Base-by-base conservation (phyloP, 2,329 filamentous ascomycete genomes). In the Nectriaceae sp. region DNA sequence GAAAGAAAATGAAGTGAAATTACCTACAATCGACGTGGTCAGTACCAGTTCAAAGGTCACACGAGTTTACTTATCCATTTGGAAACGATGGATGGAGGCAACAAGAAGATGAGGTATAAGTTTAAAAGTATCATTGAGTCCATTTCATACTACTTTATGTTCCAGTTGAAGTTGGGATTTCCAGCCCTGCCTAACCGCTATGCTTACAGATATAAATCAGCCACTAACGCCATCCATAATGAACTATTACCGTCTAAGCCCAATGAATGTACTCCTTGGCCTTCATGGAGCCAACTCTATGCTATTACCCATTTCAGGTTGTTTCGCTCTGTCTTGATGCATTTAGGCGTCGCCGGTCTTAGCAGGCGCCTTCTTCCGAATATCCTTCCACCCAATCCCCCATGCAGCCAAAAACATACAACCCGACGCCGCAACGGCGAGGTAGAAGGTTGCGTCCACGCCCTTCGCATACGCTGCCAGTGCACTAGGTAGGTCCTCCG, bases 351-450 rank as follows among this genome's bases (percentile, higher is more conserved):
- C 56, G 15, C 45, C 51, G 15, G 41, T 26, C 11, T 45, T 41
- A 3, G 21, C 42, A 22, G 44, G 37, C 5, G 55, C 46, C 54
- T 67, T 69, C 55, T 72, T 70, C 26, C 74, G 69, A 29, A 78
- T 65, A 53, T 74, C 71, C 11, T 68, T 69, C 68, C 73, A 77
- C 0, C 76, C 77, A 56, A 79, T 69, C 0, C 74, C 76, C 56
- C 70, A 73, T 1, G 66, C 60, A 2, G 68, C 59, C 1, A 71
- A 20, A 19, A 77, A 68, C 29, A 60, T 56, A 3, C 43, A 51
- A 11, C 52, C 61, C 3, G 64, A 61, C n/a, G 68, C 43, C 0
- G 62, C 70, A 2, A 67, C 61, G 4, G 65, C 63, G 19, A 62
- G 55, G 29, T 65, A 62, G 40, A 69, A 67, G 1, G 61, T 62